Evolutionary conservation across 2,329 filamentous ascomycete species (phyloP).

Genomic region (Helotiales sp.): DNA sequence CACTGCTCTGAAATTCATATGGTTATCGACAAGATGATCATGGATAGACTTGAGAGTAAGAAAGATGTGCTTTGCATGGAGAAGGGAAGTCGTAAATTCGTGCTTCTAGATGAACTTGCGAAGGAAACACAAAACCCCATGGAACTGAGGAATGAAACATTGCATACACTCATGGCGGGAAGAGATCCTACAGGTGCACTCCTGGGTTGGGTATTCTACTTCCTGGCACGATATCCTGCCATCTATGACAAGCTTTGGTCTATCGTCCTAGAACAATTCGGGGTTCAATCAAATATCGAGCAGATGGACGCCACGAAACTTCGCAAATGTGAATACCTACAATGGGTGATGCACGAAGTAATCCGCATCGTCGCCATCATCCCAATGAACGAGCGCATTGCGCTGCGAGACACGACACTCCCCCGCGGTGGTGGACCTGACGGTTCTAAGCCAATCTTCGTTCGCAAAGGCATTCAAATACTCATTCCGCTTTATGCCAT

Average conservation of each 20-base stretch:
- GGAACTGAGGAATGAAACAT: constrained; percentile 33
- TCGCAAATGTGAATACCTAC: constrained; percentile 33
- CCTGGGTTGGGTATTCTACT: constrained; percentile 53
- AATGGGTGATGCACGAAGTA: constrained; percentile 42
- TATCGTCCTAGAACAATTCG: constrained; percentile 45
- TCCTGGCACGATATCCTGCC: constrained; percentile 46
- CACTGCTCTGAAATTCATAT: constrained; percentile 35
- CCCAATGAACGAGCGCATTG: constrained; percentile 56
- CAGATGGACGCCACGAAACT: constrained; percentile 25
- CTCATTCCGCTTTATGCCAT: constrained; percentile 38
- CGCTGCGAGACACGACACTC: constrained; percentile 49
- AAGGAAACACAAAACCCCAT: constrained; percentile 27
- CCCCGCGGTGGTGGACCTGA: constrained; percentile 44
- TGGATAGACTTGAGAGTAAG: constrained; percentile 18
- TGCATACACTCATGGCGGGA: constrained; percentile 52
- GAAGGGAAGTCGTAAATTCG: constrained; percentile 40
- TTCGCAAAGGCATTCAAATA: constrained; percentile 36
- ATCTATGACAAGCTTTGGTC: constrained; percentile 50
- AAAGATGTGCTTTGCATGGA: constrained; percentile 7
- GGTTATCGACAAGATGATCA: constrained; percentile 29
- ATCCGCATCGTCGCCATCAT: constrained; percentile 54
- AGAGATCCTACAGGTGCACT: constrained; percentile 60
- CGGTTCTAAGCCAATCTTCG: constrained; percentile 38
- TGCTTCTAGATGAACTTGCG: constrained; percentile 55
- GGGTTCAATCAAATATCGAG: constrained; percentile 35